Evolutionary conservation across 2,329 filamentous ascomycete species (phyloP), one percentile per base, ranked within the genome.

Genomic region (Aspergillus ustus): DNA sequence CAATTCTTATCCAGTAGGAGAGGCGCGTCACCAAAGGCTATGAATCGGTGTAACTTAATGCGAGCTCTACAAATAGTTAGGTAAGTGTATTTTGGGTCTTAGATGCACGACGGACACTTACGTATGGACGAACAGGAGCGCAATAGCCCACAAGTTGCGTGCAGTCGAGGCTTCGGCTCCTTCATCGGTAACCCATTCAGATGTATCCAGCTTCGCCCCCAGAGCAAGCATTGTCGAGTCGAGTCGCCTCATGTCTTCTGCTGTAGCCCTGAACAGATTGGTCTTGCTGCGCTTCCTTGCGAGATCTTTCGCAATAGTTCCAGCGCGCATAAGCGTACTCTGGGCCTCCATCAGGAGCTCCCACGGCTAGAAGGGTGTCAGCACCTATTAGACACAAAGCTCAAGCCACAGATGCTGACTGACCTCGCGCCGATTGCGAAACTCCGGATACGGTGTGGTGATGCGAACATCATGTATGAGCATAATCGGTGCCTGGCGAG

Each of bases 1-100:
- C 70, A 71, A 44, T 67, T 64, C 50, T 66, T 65, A 6, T 69
- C 64, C 0, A 71, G 44, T n/a, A 71, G 70, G 3, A 72, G 45
- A 4, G 55, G 46, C 17, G 17, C 22, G 19, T 57, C 55, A 7
- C 31, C 45, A 34, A 57, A 57, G 2, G 55, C 55, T 19, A 29
- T 34, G 15, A 57, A 22, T 17, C 55, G 29, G 37, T 57, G 46
- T 11, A 57, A 17, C 6, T 34, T 40, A 5, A 57, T 20, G 29
- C 55, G 45, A 8, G 46, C 34, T 4, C 34, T 40, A 34, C 8
- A 34, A 7, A 34, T 34, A 13, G 31, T 34, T 7, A 34, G 31
- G 25, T 25, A 25, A 25, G 25, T 5, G 25, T 25, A 25, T 25
- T 25, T 4, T 25, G 25, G 4, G 25, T 25, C 6, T 25, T 25